phyloP scores from a whole-genome alignment of 306 rosid species.

The Abrus pulchellus region DNA sequence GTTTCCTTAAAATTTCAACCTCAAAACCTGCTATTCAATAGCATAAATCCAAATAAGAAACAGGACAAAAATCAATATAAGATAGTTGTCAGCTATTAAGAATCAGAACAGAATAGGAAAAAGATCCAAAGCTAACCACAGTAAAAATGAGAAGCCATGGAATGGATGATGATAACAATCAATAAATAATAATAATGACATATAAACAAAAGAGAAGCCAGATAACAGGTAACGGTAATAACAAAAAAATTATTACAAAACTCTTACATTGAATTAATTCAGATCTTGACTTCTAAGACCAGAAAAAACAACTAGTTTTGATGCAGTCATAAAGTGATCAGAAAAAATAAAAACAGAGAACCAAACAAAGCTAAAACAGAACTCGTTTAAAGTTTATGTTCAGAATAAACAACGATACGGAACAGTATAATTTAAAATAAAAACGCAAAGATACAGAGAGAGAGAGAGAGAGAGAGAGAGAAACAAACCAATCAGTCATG shows the following conservation, averaged over 20 bases:
- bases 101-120: constrained; percentile 1
- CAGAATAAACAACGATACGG: constrained; percentile 19
- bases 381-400: constrained; percentile 40
- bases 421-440: constrained; percentile 40
- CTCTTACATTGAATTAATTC: constrained; percentile 38
- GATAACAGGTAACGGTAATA: constrained; percentile 13
- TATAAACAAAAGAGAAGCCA: constrained; percentile 39
- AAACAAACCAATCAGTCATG: constrained; percentile 49
- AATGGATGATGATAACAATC: constrained; percentile 28
- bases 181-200: constrained; percentile 33
- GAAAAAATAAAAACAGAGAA: constrained; percentile 39
- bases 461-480: constrained; percentile 8
- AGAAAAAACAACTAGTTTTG: constrained; percentile 23
- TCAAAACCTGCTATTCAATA: constrained; percentile 46
- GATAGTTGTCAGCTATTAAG: background rate
- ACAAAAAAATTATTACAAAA: constrained; percentile 33
- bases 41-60: constrained; percentile 43
- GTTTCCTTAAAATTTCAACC: constrained; percentile 43
- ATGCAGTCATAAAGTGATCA: constrained; percentile 41
- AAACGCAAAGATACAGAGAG: background rate
- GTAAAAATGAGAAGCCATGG: constrained; percentile 35
- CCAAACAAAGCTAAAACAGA: constrained; percentile 46
- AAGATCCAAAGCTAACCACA: constrained; percentile 12
- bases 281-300: constrained; percentile 51
- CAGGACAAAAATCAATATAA: constrained; percentile 40